Evolutionary conservation across 2,329 filamentous ascomycete genomes (phyloP).

Genomic region (Fusarium solani-melongenae): DNA sequence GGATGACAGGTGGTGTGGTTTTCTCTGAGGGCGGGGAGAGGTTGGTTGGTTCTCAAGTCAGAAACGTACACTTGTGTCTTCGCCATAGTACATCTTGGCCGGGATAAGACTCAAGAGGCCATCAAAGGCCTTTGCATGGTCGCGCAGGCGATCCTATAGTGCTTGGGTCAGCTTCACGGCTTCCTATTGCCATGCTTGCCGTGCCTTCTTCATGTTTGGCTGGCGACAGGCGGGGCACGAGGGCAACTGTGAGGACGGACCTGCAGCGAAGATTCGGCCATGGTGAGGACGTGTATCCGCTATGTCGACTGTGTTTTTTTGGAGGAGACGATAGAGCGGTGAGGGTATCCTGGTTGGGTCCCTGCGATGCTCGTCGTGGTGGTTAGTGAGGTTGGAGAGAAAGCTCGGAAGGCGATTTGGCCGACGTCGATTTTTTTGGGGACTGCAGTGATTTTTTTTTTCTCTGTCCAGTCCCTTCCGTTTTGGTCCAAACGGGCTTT

Average conservation of each 20-base stretch:
- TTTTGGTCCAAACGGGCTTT: conserved; percentile 18
- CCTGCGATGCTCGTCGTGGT: background rate
- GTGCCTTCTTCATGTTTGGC: conserved; percentile 7
- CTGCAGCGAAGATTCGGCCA: conserved; percentile 60
- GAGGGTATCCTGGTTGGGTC: background rate
- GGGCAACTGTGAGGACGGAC: conserved; percentile 50
- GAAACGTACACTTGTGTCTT: conserved; percentile 81
- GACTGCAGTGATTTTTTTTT: conserved; percentile 36
- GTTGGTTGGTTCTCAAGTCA: background rate
- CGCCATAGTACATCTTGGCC: conserved; percentile 89
- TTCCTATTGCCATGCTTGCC: conserved; percentile 19
- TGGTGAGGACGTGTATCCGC: conserved; percentile 35
- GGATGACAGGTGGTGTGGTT: conserved; percentile 4
- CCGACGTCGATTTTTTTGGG: conserved; percentile 29
- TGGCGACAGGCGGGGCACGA: conserved; percentile 43
- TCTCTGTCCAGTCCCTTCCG: background rate
- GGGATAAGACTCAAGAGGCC: conserved; percentile 89
- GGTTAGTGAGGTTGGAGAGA: conserved; percentile 33
- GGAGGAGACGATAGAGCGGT: background rate
- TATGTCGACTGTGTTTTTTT: background rate
- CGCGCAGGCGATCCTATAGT: conserved; percentile 65
- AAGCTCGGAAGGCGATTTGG: conserved; percentile 37
- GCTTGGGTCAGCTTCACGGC: conserved; percentile 34
- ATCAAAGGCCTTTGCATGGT: conserved; percentile 81
- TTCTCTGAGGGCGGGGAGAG: conserved; percentile 7